Conservation (phyloP, 1,139 yeast species). For the Yamadazyma atmosphaerica region DNA sequence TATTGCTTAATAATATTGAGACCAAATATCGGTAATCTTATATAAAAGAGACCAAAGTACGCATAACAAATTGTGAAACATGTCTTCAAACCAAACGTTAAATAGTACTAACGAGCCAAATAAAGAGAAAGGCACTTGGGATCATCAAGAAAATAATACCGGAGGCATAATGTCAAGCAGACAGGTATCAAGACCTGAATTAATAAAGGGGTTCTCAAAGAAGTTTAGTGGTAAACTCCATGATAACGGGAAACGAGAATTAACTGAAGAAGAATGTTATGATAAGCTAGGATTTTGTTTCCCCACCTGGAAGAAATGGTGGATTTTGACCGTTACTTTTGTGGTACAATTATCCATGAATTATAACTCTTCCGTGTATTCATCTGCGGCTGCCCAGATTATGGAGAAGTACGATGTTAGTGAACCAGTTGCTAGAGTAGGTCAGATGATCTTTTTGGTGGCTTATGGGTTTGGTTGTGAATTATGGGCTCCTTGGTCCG, state of each 20-base stretch:
- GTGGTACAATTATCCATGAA: conserved; percentile 41
- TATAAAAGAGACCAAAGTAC: too few relatives aligned
- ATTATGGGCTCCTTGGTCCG: conserved; percentile 44
- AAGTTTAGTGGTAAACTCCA: conserved; percentile 13
- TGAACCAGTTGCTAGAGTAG: conserved; percentile 29
- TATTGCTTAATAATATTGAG: neutral
- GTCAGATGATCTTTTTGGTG: conserved; percentile 35
- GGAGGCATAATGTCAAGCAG: neutral
- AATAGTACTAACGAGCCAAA: conserved; percentile 7
- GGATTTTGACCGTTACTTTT: conserved; percentile 30
- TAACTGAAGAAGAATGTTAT: conserved; percentile 32
- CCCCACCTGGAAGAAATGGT: conserved; percentile 32
- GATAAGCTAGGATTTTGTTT: conserved; percentile 31
- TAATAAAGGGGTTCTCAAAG: conserved; percentile 10
- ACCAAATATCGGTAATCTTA: conserved; percentile 4
- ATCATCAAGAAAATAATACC: conserved; percentile 5
- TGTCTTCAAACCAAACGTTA: conserved; percentile 15
- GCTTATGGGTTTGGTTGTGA: conserved; percentile 41
- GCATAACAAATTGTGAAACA: conserved; percentile 1
- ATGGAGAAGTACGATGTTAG: conserved; percentile 28
- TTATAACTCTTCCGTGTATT: conserved; percentile 35
- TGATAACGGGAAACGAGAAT: conserved; percentile 25
- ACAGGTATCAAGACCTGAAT: conserved; percentile 5
- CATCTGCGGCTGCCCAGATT: conserved; percentile 27
- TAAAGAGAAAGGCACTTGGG: conserved; percentile 9